Evolutionary conservation across 805 yeast species (phyloP), one percentile per base, ranked within the genome.

Genomic region (Wickerhamiella lipophila): DNA sequence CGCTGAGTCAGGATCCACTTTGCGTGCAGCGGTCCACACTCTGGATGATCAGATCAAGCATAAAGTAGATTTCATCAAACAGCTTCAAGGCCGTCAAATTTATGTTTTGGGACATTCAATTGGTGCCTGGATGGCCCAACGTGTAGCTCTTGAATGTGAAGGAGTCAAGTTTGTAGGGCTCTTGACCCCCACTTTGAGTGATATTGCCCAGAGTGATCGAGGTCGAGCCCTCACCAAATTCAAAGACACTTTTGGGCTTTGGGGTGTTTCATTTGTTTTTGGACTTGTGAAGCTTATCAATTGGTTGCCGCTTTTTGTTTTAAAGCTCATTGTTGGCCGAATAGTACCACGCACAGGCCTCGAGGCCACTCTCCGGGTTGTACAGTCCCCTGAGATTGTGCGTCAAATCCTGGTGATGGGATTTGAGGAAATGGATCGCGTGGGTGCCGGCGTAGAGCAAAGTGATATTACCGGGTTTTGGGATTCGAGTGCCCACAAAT

Each of bases 131-230:
- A 66, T 83, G 40, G 60, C 69, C 2, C 87, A 82, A 60, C 61
- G 81, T 41, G 67, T 77, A 1, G 66, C 75, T 1, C 55, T 55
- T 2, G 18, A 23, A 9, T 22, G 23, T 21, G 8, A 6, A 5
- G 19, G 13, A 9, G 63, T 76, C 27, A 62, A 60, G 46, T 70
- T 76, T 49, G 68, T 74, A 18, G 85, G 86, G 0, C 65, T 82
- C 46, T 66, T 82, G 16, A 80, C 83, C 48, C 94, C 94, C 1
- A 81, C 92, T 0, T 68, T 83, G 18, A 68, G 70, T 21, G 80
- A 81, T 55, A 77, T 83, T 27, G 76, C 77, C 43, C 55, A 58
- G 36, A 71, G 76, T 22, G 58, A 56, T 23, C 67, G 68, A 47
- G 78, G 79, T 18, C 15, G 49, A 9, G 22, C 49, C 43, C 53